Percentiles rank a stretch among this genome's conserved stretches.
phyloP scores from a whole-genome alignment of 2,329 filamentous ascomycete species.

The Aspergillus novofumigatus region DNA sequence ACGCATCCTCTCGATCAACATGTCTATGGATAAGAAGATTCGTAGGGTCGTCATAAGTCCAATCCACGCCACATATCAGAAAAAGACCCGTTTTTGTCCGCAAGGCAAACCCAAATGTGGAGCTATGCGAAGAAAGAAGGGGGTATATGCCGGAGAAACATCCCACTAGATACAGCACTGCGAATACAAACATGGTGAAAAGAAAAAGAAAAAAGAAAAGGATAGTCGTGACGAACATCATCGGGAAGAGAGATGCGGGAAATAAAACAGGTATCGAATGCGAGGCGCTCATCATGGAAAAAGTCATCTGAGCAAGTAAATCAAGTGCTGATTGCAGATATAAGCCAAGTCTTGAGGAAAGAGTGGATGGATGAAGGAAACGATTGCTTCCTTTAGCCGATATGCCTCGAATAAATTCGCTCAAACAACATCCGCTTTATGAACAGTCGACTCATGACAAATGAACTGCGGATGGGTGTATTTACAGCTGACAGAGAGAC shows the following conservation, averaged over 20 bases:
- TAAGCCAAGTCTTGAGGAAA: not conserved
- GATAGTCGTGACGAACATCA: slow-evolving; percentile 3
- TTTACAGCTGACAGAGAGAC: not conserved
- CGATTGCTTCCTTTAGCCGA: not conserved
- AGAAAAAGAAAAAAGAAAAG: not conserved
- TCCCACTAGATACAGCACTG: slow-evolving; percentile 16
- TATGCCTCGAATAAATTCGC: not conserved
- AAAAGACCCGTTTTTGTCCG: slow-evolving; percentile 12
- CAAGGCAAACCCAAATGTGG: slow-evolving; percentile 16
- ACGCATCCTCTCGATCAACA: slow-evolving; percentile 12
- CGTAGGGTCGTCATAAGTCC: slow-evolving; percentile 24
- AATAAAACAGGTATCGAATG: slow-evolving; percentile 2
- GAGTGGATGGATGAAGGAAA: not conserved
- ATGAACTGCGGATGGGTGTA: not conserved
- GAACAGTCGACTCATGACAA: not conserved
- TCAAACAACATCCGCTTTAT: not conserved
- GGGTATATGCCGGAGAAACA: slow-evolving; percentile 25
- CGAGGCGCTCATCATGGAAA: slow-evolving; percentile 1
- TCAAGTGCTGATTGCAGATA: slow-evolving; percentile 2
- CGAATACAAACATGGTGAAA: slow-evolving; percentile 4
- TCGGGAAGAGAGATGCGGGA: not conserved
- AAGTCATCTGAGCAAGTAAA: not conserved
- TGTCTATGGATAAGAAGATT: slow-evolving; percentile 22
- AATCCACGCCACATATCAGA: slow-evolving; percentile 16
- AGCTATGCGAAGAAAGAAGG: slow-evolving; percentile 20